These are phyloP conservation scores for Fraxinus albicans DNA, from an alignment of 305 asterid species.

Conservation along the genomic window DNA sequence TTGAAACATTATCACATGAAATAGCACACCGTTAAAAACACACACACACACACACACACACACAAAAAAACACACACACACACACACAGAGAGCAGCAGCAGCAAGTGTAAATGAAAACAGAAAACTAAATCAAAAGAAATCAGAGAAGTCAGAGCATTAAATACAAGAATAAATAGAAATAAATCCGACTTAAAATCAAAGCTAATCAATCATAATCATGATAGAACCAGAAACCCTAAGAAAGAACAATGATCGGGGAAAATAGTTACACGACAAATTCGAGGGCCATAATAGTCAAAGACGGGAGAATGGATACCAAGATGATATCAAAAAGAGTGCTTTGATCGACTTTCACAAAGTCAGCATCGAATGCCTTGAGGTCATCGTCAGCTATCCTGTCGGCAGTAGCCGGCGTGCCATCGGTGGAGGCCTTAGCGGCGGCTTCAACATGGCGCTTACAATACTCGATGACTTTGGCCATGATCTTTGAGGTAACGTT, in stretches of 20 bases:
- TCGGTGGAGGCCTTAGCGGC: conserved; percentile 20
- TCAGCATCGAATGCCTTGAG: background rate
- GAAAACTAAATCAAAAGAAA: background rate
- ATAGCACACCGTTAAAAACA: background rate
- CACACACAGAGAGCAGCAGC: background rate
- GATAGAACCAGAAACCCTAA: background rate
- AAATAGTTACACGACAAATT: background rate
- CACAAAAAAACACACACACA: background rate
- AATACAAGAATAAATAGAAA: background rate
- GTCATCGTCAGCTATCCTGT: conserved; percentile 11
- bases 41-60: background rate
- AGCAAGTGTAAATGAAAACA: background rate
- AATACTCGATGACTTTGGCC: conserved; percentile 62
- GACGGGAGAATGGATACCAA: background rate
- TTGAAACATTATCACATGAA: background rate
- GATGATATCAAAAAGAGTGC: background rate
- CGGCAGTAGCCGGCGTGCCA: conserved; percentile 3
- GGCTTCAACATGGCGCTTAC: conserved; percentile 55
- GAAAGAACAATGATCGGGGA: background rate
- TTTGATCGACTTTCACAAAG: background rate
- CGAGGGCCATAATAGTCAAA: background rate
- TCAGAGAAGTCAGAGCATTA: background rate
- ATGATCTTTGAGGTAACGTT: conserved; percentile 58
- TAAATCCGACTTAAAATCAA: background rate
- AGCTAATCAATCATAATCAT: background rate